Base-by-base conservation (phyloP, 139 green algal species). In the Gonium pectorale region DNA sequence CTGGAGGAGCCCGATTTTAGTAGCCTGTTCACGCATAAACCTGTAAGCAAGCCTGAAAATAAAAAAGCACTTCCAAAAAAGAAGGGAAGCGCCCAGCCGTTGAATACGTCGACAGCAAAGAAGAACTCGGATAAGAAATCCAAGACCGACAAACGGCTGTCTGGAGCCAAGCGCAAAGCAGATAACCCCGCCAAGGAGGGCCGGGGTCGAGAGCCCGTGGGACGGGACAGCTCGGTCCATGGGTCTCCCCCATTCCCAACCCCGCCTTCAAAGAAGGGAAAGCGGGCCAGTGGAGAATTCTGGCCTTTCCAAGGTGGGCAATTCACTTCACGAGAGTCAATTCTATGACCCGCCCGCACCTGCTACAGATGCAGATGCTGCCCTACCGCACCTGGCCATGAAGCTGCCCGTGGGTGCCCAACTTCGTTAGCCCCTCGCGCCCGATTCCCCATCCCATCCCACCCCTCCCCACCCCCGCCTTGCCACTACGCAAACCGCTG, bases 241-340 rank as follows among this genome's bases (percentile, higher is more conserved):
- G 49, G 17, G 49, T 56, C 49, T 13, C 68, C 17, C 22, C n/a
- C n/a, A n/a, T n/a, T n/a, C n/a, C n/a, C n/a, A n/a, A n/a, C n/a
- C n/a, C n/a, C n/a, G n/a, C n/a, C n/a, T n/a, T n/a, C n/a, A n/a
- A 62, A 46, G 68, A 74, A 74, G 40, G 27, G 17, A 33, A 60
- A 75, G 41, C 44, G 68, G 29, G 29, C 40, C 3, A 41, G 26
- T 43, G 44, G 60, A 11, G 68, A 60, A 26, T 60, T 62, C 3
- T 77, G 68, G 68, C 43, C 68, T 43, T 77, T 77, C 41, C 8
- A 41, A 77, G 68, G 68, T 77, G 41, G 3, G 29, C 3, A 21
- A 41, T 69, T 7, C 8, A 69, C 3, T 41, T n/a, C 24, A 41
- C 11, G 37, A 24, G 5, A 41, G 24, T 24, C 17, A 69, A 35